A percentile compares a stretch with the other conserved stretches of the same genome.
Evolutionary conservation across 352 stramenopile genomes (phyloP).

Genomic region (Plasmopara viticola): DNA sequence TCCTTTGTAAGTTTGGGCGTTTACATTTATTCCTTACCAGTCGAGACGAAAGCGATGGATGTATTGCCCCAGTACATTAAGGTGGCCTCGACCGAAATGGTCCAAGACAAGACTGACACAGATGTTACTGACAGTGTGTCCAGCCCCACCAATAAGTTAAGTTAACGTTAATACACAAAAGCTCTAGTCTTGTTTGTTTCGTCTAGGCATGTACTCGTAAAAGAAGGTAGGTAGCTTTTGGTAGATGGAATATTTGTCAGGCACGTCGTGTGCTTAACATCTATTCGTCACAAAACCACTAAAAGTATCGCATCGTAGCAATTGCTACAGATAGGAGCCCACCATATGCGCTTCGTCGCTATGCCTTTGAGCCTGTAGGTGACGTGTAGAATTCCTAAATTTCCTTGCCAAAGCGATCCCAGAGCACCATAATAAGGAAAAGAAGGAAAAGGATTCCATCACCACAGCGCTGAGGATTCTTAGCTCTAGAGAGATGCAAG

Average conservation of each 20-base stretch:
- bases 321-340: slow-evolving; percentile 1
- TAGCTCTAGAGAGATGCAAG: slow-evolving; percentile 50
- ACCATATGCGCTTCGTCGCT: slow-evolving; percentile 27
- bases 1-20: slow-evolving; percentile 62
- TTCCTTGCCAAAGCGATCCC: slow-evolving; percentile 80
- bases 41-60: slow-evolving; percentile 16
- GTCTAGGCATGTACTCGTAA: slow-evolving; percentile 80
- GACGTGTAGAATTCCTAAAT: slow-evolving; percentile 74
- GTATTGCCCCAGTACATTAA: slow-evolving; percentile 25
- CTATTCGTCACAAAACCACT: slow-evolving; percentile 14
- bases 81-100: slow-evolving; percentile 10
- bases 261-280: slow-evolving; percentile 64
- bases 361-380: slow-evolving; percentile 20
- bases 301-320: neutral
- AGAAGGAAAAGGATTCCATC: slow-evolving; percentile 72
- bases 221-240: slow-evolving; percentile 84
- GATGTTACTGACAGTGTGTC: no score
- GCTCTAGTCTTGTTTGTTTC: slow-evolving; percentile 43
- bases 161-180: neutral
- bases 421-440: slow-evolving; percentile 77
- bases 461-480: slow-evolving; percentile 63
- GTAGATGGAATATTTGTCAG: slow-evolving; percentile 80
- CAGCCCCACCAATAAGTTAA: no score
- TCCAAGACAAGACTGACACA: slow-evolving; percentile 10
- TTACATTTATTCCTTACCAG: slow-evolving; percentile 73